A percentile compares a stretch with the other conserved stretches of the same genome.
Conservation (phyloP, 441 rosid genomes). For the Eruca vesicaria region DNA sequence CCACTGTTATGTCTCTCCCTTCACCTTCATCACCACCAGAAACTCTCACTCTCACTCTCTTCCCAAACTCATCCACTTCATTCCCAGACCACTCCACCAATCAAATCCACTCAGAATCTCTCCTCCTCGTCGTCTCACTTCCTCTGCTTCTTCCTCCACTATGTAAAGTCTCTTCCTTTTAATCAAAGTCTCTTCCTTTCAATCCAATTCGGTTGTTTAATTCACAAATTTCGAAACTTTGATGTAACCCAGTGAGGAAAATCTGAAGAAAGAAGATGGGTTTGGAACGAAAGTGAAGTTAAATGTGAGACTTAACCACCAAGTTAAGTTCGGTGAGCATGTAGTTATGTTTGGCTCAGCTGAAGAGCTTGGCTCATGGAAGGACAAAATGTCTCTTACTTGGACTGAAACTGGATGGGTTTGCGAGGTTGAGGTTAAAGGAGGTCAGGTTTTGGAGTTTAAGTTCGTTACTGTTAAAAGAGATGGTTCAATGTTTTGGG, state of each 20-base stretch:
- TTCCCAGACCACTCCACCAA: conserved; percentile 7
- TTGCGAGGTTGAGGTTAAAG: conserved; percentile 57
- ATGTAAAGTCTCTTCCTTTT: conserved; percentile 8
- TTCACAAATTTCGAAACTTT: neutral
- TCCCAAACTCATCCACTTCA: conserved; percentile 15
- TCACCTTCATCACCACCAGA: conserved; percentile 21
- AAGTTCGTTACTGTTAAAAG: conserved; percentile 60
- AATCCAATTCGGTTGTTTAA: neutral
- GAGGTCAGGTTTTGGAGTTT: conserved; percentile 59
- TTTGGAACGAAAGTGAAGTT: conserved; percentile 48
- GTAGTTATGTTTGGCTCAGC: conserved; percentile 75
- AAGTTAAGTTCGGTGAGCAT: conserved; percentile 79
- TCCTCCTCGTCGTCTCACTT: conserved; percentile 6
- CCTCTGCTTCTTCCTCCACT: conserved; percentile 3
- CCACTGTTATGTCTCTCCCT: conserved; percentile 34
- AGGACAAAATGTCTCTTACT: conserved; percentile 60
- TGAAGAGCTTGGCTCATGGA: conserved; percentile 85
- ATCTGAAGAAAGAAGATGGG: conserved; percentile 42
- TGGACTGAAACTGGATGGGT: conserved; percentile 94
- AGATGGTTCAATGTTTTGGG: conserved; percentile 68
- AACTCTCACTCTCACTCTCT: conserved; percentile 17
- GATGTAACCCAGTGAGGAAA: conserved; percentile 49
- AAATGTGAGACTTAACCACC: conserved; percentile 61
- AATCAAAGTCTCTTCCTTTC: neutral
- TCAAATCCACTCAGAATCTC: conserved; percentile 11